A percentile compares a stretch with the other conserved stretches of the same genome.
These are phyloP conservation scores for Anthostomella pinea DNA, from an alignment of 2,329 filamentous ascomycete genomes.

Conservation along the genomic window DNA sequence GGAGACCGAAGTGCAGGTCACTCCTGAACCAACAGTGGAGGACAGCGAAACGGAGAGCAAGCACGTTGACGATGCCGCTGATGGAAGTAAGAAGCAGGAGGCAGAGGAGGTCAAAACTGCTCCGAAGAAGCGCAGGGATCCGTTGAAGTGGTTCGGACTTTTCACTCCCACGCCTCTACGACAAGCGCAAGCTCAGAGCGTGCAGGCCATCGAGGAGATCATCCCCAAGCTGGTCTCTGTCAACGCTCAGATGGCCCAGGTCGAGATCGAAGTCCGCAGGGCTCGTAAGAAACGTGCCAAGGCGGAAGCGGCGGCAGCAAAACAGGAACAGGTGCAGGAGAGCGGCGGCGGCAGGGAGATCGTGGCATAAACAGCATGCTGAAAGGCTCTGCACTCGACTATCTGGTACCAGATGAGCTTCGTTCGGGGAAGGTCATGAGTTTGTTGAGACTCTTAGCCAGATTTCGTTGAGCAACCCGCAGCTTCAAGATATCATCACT, in stretches of 20 bases:
- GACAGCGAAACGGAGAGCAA: constrained; percentile 1
- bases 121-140: constrained; percentile 44
- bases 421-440: too few species aligned
- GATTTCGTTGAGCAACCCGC: too few species aligned
- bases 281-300: constrained; percentile 55
- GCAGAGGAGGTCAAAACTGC: constrained; percentile 14
- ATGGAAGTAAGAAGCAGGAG: constrained; percentile 7
- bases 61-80: neutral
- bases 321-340: constrained; percentile 13
- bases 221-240: constrained; percentile 57
- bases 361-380: too few species aligned
- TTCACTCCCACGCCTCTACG: constrained; percentile 51
- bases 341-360: too few species aligned
- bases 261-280: constrained; percentile 68
- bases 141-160: constrained; percentile 57
- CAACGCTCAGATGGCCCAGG: constrained; percentile 56
- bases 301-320: constrained; percentile 34
- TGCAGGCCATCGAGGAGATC: constrained; percentile 53
- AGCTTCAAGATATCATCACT: too few species aligned
- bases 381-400: too few species aligned
- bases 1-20: constrained; percentile 3
- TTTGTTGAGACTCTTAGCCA: too few species aligned
- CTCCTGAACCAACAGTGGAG: constrained; percentile 3
- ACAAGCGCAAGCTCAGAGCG: constrained; percentile 58
- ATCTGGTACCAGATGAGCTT: too few species aligned